These are phyloP conservation scores for Wallacemonas collosoma DNA, from an alignment of 208 protist species.

Conservation along the genomic window DNA sequence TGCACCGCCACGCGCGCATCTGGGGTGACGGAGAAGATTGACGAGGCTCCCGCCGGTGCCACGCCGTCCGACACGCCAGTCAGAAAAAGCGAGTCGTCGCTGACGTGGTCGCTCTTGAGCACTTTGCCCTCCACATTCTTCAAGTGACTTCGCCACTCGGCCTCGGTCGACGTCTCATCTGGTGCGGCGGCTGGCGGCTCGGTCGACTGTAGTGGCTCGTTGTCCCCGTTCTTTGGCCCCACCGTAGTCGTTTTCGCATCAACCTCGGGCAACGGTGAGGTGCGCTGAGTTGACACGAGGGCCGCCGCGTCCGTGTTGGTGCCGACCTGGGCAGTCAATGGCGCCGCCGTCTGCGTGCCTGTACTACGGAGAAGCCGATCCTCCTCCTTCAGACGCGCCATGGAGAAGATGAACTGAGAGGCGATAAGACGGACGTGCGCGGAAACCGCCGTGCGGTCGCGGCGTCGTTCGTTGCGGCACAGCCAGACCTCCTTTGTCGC, in stretches of 20 bases:
- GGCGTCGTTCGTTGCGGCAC: constrained; percentile 36
- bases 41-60: too few species aligned
- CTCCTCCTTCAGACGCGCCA: constrained; percentile 26
- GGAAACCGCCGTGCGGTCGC: constrained; percentile 46
- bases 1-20: too few species aligned
- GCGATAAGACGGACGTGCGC: constrained; percentile 37
- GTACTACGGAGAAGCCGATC: constrained; percentile 17
- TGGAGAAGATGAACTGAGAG: constrained; percentile 41
- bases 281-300: not conserved
- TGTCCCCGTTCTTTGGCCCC: not conserved
- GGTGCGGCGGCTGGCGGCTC: constrained; percentile 10
- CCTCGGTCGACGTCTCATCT: constrained; percentile 9
- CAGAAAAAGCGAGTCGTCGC: not conserved
- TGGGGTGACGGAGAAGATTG: too few species aligned
- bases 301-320: constrained; percentile 24
- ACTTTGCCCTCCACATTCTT: constrained; percentile 53
- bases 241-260: not conserved
- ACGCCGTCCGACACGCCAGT: not conserved
- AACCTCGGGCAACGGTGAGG: too few species aligned
- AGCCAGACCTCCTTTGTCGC: constrained; percentile 18
- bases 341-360: constrained; percentile 43
- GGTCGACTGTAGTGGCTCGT: not conserved
- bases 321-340: constrained; percentile 29
- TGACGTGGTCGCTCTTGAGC: constrained; percentile 22
- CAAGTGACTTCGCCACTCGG: constrained; percentile 45